Conservation (phyloP, 1,284 basidiomycete genomes). For the Sanghuangporus baumii region DNA sequence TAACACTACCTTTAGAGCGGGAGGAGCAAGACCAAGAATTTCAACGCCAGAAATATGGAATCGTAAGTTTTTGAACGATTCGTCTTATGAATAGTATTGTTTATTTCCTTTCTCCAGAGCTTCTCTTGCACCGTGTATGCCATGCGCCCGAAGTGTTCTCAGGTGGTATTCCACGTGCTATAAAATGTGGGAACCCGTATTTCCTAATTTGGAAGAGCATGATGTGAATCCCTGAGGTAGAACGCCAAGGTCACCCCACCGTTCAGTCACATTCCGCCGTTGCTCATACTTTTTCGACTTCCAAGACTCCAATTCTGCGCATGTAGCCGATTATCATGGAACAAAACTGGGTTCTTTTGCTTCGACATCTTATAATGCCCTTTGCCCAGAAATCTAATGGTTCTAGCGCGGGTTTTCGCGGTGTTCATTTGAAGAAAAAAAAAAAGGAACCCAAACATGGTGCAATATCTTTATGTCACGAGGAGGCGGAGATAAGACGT, state of each 20-base stretch:
- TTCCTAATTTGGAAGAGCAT: background rate
- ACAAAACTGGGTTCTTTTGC: background rate
- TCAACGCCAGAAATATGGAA: too few species aligned
- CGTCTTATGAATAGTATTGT: background rate
- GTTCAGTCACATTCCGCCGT: background rate
- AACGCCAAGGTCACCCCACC: background rate
- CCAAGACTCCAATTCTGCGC: background rate
- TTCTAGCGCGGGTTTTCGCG: background rate
- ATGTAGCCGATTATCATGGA: background rate
- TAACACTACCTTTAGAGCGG: too few species aligned
- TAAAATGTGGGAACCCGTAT: background rate
- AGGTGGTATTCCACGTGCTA: background rate
- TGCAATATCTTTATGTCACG: background rate
- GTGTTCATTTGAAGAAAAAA: background rate
- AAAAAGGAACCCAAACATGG: background rate
- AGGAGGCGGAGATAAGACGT: conserved; percentile 2
- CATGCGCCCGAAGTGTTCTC: background rate
- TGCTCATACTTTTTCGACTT: background rate
- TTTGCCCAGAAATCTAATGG: background rate
- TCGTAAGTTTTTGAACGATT: background rate
- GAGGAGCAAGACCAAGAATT: too few species aligned
- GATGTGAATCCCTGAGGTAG: background rate
- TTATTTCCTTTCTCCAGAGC: background rate
- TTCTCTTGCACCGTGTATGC: background rate
- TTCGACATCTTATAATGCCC: background rate